Percentiles rank a stretch among this genome's conserved stretches.
Evolutionary conservation across 2,329 filamentous ascomycete species (phyloP).

Genomic region (Daldinia sp.): DNA sequence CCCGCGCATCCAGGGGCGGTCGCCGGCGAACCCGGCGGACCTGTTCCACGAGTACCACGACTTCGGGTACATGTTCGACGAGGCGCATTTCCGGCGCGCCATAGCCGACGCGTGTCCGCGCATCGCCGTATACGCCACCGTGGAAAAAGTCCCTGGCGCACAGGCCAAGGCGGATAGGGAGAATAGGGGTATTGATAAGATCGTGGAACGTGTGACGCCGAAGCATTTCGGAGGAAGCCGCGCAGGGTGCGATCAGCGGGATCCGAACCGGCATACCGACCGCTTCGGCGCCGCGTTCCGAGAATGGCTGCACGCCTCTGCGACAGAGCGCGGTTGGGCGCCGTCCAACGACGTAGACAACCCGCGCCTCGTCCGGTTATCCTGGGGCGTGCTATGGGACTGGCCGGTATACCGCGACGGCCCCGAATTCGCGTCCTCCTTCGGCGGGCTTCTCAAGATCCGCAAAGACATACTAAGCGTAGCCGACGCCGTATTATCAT

Average conservation of each 20-base stretch:
- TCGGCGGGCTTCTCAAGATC: slow-evolving; percentile 54
- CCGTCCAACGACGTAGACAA: slow-evolving; percentile 33
- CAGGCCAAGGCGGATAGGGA: slow-evolving; percentile 41
- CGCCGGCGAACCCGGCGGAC: slow-evolving; percentile 48
- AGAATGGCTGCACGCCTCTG: slow-evolving; percentile 39
- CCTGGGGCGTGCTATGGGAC: slow-evolving; percentile 55
- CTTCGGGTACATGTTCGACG: slow-evolving; percentile 57
- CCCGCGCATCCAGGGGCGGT: slow-evolving; percentile 53
- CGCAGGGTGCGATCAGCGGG: slow-evolving; percentile 49
- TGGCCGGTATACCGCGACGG: slow-evolving; percentile 56
- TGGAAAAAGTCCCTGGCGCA: slow-evolving; percentile 50
- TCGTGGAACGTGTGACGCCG: slow-evolving; percentile 51
- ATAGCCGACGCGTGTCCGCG: slow-evolving; percentile 51
- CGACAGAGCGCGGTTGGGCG: slow-evolving; percentile 29
- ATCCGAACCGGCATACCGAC: slow-evolving; percentile 51
- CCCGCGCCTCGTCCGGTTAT: slow-evolving; percentile 49
- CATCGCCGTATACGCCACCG: slow-evolving; percentile 48
- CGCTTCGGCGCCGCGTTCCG: slow-evolving; percentile 48
- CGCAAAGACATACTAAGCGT: slow-evolving; percentile 47
- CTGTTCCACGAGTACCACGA: slow-evolving; percentile 49
- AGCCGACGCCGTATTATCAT: slow-evolving; percentile 30
- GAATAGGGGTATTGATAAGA: slow-evolving; percentile 24
- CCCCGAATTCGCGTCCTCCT: slow-evolving; percentile 54
- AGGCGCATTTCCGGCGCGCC: slow-evolving; percentile 51
- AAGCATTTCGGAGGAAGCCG: slow-evolving; percentile 48